These are phyloP conservation scores for Ophiocordyceps camponoti-rufipedis DNA, from an alignment of 2,329 filamentous ascomycete genomes.

Conservation along the genomic window DNA sequence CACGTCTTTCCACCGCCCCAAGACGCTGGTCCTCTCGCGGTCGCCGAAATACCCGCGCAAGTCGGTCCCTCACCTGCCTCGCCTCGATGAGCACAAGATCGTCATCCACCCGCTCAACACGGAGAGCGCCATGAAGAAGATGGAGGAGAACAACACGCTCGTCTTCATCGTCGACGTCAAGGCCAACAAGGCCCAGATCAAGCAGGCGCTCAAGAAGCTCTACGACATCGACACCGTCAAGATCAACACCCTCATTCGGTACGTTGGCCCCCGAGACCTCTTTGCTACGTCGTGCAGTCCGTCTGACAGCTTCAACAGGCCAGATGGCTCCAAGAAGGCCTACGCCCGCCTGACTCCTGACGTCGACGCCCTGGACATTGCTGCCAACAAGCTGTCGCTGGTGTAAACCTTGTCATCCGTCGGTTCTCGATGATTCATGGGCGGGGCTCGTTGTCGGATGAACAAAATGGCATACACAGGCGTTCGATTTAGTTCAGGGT, in stretches of 20 bases:
- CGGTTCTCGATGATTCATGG: constrained; percentile 12
- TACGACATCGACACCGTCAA: constrained; percentile 97
- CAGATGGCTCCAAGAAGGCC: constrained; percentile 97
- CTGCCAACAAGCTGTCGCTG: constrained; percentile 94
- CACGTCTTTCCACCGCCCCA: constrained; percentile 94
- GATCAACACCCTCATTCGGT: constrained; percentile 99
- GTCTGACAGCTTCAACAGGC: constrained; percentile 25
- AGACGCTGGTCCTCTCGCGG: constrained; percentile 85
- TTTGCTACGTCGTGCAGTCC: neutral
- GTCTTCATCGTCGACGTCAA: constrained; percentile 95
- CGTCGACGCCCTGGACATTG: constrained; percentile 97
- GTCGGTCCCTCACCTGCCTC: constrained; percentile 73
- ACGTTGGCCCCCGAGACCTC: constrained; percentile 14
- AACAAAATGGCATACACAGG: neutral
- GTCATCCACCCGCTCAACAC: constrained; percentile 98
- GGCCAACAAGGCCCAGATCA: constrained; percentile 99
- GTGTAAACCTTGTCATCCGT: constrained; percentile 38
- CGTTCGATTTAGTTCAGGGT: neutral
- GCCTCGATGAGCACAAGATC: constrained; percentile 95
- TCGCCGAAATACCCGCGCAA: constrained; percentile 93
- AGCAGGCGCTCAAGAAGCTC: constrained; percentile 93
- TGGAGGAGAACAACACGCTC: constrained; percentile 99
- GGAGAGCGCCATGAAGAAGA: constrained; percentile 99
- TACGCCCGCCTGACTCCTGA: constrained; percentile 90
- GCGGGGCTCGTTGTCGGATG: neutral